Conservation (phyloP, 108 stramenopile genomes). For the Cyclostephanos tholiformis region DNA sequence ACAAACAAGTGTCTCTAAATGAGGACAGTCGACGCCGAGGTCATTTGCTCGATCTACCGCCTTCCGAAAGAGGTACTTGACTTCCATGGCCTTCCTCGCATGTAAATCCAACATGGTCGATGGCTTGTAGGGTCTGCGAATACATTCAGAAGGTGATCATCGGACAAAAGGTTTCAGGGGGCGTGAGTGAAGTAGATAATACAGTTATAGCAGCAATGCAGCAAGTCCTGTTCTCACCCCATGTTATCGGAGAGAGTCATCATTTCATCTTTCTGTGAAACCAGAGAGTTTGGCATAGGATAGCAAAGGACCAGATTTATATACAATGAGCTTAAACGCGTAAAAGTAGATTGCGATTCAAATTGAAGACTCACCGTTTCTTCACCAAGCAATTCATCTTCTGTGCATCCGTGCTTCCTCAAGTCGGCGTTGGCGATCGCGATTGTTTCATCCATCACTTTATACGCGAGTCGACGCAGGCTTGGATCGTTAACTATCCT, state of each 20-base stretch:
- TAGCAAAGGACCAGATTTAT: not conserved
- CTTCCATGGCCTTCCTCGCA: constrained; percentile 81
- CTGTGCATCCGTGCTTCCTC: constrained; percentile 37
- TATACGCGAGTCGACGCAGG: constrained; percentile 64
- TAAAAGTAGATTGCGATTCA: not conserved
- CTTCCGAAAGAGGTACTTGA: constrained; percentile 75
- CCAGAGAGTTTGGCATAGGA: not conserved
- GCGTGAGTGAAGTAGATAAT: not conserved
- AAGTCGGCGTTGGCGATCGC: constrained; percentile 84
- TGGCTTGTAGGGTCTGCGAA: constrained; percentile 65
- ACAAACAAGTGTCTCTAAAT: constrained; percentile 72
- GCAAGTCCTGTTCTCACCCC: constrained; percentile 41
- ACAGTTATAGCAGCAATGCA: not conserved
- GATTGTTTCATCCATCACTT: constrained; percentile 81
- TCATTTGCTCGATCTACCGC: constrained; percentile 69
- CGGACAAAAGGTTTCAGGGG: not conserved
- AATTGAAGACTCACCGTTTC: constrained; percentile 12
- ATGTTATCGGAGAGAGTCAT: constrained; percentile 69
- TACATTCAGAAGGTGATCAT: not conserved
- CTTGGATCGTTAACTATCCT: constrained; percentile 76
- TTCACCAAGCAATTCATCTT: constrained; percentile 35
- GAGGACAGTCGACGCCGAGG: constrained; percentile 64
- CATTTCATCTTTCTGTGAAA: constrained; percentile 64
- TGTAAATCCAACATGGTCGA: constrained; percentile 81
- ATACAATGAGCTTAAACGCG: not conserved